A percentile compares a stretch with the other conserved stretches of the same genome.
phyloP scores from a whole-genome alignment of 148 eudicot genomes.

The Spergularia marina region DNA sequence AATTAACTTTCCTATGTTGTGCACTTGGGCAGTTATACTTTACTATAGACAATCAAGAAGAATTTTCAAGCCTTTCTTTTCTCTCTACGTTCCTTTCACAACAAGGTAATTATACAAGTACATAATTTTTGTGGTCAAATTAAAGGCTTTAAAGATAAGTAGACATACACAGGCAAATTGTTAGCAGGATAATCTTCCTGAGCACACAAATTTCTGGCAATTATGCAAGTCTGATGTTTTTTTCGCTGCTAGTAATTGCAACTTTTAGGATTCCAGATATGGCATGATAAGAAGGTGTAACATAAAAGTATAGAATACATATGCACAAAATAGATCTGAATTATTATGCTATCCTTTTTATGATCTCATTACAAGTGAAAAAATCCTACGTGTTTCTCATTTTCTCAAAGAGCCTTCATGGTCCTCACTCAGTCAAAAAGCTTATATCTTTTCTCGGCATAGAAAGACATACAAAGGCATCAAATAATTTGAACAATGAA shows the following conservation, averaged over 20 bases:
- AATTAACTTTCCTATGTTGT: too few relatives aligned
- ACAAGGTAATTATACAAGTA: too few relatives aligned
- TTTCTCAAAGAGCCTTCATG: constrained; percentile 15
- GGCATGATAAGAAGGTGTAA: too few relatives aligned
- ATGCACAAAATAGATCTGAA: constrained; percentile 3
- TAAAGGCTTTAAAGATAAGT: too few relatives aligned
- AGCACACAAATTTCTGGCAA: too few relatives aligned
- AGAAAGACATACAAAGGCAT: constrained; percentile 74
- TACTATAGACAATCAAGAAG: too few relatives aligned
- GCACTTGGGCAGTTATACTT: too few relatives aligned
- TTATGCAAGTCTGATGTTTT: constrained; percentile 1
- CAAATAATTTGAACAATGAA: constrained; percentile 64
- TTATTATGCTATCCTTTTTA: constrained; percentile 12
- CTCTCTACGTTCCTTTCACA: too few relatives aligned
- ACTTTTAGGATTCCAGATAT: constrained; percentile 11
- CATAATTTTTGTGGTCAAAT: too few relatives aligned
- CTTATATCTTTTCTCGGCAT: constrained; percentile 60
- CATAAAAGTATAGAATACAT: not conserved
- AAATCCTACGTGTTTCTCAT: constrained; percentile 33
- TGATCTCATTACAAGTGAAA: constrained; percentile 15
- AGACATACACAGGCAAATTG: too few relatives aligned
- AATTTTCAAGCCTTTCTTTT: too few relatives aligned
- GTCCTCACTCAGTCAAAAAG: constrained; percentile 75
- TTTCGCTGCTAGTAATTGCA: not conserved
- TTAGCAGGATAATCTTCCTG: too few relatives aligned